Percentiles rank a stretch among this genome's conserved stretches.
phyloP scores from a whole-genome alignment of 768 basidiomycete species.

The Suillus fuscotomentosus region DNA sequence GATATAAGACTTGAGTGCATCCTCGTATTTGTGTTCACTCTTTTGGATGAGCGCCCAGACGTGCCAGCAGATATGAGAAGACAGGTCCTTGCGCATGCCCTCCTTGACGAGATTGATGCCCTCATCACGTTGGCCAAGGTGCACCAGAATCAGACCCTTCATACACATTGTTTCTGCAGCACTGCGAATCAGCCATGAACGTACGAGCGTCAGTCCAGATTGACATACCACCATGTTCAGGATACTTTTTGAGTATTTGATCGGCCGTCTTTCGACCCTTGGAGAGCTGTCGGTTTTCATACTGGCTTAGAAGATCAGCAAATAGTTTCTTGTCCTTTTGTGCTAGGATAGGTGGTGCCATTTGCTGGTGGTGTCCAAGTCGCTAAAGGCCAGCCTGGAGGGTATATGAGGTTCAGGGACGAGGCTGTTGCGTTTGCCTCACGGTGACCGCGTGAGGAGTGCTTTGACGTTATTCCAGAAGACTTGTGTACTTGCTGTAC shows the following conservation, averaged over 20 bases:
- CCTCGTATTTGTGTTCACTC: constrained; percentile 92
- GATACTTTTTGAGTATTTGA: constrained; percentile 91
- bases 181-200: constrained; percentile 2
- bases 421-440: constrained; percentile 2
- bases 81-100: constrained; percentile 76
- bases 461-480: background rate
- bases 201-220: background rate
- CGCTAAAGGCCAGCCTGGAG: background rate
- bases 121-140: constrained; percentile 77
- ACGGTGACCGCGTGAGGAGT: constrained; percentile 2
- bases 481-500: background rate
- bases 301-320: constrained; percentile 81
- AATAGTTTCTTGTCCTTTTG: constrained; percentile 85
- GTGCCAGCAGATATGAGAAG: constrained; percentile 97
- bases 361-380: constrained; percentile 6
- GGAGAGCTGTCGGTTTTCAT: constrained; percentile 87
- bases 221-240: constrained; percentile 89
- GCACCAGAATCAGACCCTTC: constrained; percentile 87
- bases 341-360: constrained; percentile 45
- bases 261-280: constrained; percentile 90
- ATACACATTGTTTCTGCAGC: constrained; percentile 87
- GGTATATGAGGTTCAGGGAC: background rate
- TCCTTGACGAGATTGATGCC: constrained; percentile 84
- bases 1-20: constrained; percentile 89
- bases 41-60: constrained; percentile 95